Conservation (phyloP, 1,284 basidiomycete genomes). For the Ceratobasidium sp. region DNA sequence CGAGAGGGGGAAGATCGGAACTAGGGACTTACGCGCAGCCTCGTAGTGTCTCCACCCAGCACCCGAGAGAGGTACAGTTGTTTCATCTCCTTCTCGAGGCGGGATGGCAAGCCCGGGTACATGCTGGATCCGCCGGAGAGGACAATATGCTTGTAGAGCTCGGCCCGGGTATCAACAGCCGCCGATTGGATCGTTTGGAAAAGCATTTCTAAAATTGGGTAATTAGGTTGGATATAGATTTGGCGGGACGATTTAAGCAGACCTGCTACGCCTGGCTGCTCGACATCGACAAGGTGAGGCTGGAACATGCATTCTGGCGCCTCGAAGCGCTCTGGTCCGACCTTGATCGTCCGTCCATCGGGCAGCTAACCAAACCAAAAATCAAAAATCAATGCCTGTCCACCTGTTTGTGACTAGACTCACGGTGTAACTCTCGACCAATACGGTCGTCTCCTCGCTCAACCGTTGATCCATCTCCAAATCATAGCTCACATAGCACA, state of each 20-base stretch:
- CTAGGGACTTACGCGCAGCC: constrained; percentile 80
- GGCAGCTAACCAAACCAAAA: constrained; percentile 74
- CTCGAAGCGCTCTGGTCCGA: constrained; percentile 98
- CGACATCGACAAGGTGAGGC: constrained; percentile 96
- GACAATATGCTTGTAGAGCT: constrained; percentile 98
- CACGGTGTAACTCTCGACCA: constrained; percentile 97
- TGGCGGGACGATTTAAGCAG: constrained; percentile 51
- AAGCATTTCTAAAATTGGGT: constrained; percentile 80
- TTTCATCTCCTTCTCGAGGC: constrained; percentile 99
- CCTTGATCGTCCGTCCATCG: constrained; percentile 96
- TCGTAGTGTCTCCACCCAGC: constrained; percentile 84
- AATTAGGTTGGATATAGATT: constrained; percentile 12
- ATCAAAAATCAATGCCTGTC: background rate
- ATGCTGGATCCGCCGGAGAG: constrained; percentile 97
- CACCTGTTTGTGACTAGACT: constrained; percentile 51
- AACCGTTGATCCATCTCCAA: constrained; percentile 94
- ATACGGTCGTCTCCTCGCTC: constrained; percentile 95
- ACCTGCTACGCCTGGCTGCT: constrained; percentile 97
- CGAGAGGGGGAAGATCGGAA: background rate
- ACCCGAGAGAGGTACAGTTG: constrained; percentile 95
- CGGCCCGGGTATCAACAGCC: constrained; percentile 89
- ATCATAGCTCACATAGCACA: constrained; percentile 98
- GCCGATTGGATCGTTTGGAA: constrained; percentile 96
- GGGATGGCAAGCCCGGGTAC: constrained; percentile 97
- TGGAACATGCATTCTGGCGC: constrained; percentile 99